Conservation (phyloP, 768 basidiomycete species). For the Astraeus odoratus region DNA sequence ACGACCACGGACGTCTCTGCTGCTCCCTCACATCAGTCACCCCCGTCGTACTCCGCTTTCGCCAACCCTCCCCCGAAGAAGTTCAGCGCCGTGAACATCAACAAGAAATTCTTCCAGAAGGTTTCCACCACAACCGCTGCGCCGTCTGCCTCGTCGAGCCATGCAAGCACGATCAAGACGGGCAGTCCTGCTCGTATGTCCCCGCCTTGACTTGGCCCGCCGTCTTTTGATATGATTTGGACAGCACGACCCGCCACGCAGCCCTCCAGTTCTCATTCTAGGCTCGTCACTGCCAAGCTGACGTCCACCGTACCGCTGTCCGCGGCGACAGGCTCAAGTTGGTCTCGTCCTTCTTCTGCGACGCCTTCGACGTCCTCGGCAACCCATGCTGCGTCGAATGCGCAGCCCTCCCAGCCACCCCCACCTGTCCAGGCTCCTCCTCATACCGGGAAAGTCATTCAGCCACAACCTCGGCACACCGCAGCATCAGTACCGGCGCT, state of each 20-base stretch:
- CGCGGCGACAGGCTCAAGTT: conserved; percentile 55
- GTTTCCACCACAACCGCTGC: conserved; percentile 54
- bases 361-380: conserved; percentile 52
- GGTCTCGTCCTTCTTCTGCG: conserved; percentile 74
- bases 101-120: conserved; percentile 95
- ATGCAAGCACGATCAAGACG: conserved; percentile 38
- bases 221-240: conserved; percentile 14
- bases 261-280: conserved; percentile 57
- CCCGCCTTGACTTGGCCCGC: conserved; percentile 3
- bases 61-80: conserved; percentile 62
- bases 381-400: conserved; percentile 37
- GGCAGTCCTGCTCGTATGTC: conserved; percentile 49
- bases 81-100: conserved; percentile 87
- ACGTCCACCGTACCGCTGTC: conserved; percentile 59
- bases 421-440: conserved; percentile 36
- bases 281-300: conserved; percentile 81
- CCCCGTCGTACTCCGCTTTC: conserved; percentile 15
- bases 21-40: conserved; percentile 5
- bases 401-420: conserved; percentile 40
- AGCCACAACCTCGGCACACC: conserved; percentile 47
- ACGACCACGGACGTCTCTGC: conserved; percentile 14
- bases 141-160: conserved; percentile 36
- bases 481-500: conserved; percentile 25
- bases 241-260: conserved; percentile 55
- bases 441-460: conserved; percentile 60